phyloP scores from a whole-genome alignment of 2,329 filamentous ascomycete species.

The Diaporthe australafricana region DNA sequence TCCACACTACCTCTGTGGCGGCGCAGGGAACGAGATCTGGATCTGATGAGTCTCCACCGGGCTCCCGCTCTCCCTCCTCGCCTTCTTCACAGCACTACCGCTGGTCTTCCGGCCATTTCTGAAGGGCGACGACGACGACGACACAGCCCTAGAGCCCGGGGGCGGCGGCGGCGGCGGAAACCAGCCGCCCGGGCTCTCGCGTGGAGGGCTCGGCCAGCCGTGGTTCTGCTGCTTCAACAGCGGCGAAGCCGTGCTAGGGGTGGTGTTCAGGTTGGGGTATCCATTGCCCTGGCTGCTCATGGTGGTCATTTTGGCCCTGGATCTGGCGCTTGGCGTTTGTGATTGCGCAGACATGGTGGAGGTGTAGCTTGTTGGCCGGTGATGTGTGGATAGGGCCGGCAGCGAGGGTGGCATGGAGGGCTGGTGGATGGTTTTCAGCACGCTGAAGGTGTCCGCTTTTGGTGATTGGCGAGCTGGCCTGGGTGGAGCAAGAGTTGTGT shows the following conservation, averaged over 20 bases:
- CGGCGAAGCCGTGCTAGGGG: constrained; percentile 21
- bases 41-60: constrained; percentile 52
- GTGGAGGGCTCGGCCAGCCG: constrained; percentile 34
- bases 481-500: constrained; percentile 28
- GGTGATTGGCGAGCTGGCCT: constrained; percentile 31
- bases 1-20: constrained; percentile 42
- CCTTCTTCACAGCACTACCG: constrained; percentile 4
- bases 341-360: background rate
- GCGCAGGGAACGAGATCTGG: constrained; percentile 53
- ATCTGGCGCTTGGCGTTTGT: background rate
- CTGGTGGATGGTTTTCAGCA: background rate
- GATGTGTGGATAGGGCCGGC: background rate
- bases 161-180: constrained; percentile 37
- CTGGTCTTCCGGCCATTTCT: constrained; percentile 23
- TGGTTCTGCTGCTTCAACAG: constrained; percentile 32
- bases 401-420: background rate
- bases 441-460: constrained; percentile 17
- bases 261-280: constrained; percentile 23
- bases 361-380: background rate
- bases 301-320: constrained; percentile 20
- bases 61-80: constrained; percentile 42
- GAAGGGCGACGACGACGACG: constrained; percentile 15
- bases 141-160: constrained; percentile 24
- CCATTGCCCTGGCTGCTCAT: constrained; percentile 38
- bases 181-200: constrained; percentile 16